Evolutionary conservation across 805 yeast species (phyloP).

Genomic region (Saccharomycopsis oosterbeekiorum): DNA sequence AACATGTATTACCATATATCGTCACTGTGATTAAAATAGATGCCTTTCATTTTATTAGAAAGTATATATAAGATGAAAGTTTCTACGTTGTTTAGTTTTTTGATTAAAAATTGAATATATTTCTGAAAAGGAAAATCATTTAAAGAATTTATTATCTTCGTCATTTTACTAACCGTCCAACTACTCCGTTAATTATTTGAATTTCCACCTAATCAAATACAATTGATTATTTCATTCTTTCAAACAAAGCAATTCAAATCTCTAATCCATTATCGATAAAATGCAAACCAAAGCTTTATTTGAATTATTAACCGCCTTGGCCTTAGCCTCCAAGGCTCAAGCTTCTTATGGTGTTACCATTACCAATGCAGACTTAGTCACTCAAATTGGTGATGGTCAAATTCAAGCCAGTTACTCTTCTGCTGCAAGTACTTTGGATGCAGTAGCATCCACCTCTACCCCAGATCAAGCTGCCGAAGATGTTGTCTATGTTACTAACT

Average conservation of each 20-base stretch:
- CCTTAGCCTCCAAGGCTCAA: slow-evolving; percentile 6
- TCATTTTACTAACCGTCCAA: background rate
- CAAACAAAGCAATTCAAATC: slow-evolving; percentile 1
- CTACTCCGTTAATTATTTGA: background rate
- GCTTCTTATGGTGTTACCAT: slow-evolving; percentile 16
- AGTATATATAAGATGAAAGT: background rate
- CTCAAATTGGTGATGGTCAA: slow-evolving; percentile 18
- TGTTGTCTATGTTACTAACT: slow-evolving; percentile 16
- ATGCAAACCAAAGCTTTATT: slow-evolving; percentile 15
- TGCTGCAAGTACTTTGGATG: slow-evolving; percentile 7
- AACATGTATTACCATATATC: background rate
- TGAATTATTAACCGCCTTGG: slow-evolving; percentile 11
- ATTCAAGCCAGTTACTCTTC: slow-evolving; percentile 18
- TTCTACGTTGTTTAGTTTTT: background rate
- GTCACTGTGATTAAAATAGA: background rate
- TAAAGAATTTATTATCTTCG: too few relatives aligned
- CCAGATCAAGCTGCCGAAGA: slow-evolving; percentile 7
- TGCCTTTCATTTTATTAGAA: background rate
- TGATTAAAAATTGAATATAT: background rate
- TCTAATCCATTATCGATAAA: background rate
- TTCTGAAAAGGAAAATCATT: background rate
- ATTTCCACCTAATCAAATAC: background rate
- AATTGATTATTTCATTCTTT: slow-evolving; percentile 3
- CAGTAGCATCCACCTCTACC: slow-evolving; percentile 7
- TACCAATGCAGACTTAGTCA: slow-evolving; percentile 8